Evolutionary conservation across 2,329 filamentous ascomycete genomes (phyloP).

Genomic region (Phaeosphaeria sp.): DNA sequence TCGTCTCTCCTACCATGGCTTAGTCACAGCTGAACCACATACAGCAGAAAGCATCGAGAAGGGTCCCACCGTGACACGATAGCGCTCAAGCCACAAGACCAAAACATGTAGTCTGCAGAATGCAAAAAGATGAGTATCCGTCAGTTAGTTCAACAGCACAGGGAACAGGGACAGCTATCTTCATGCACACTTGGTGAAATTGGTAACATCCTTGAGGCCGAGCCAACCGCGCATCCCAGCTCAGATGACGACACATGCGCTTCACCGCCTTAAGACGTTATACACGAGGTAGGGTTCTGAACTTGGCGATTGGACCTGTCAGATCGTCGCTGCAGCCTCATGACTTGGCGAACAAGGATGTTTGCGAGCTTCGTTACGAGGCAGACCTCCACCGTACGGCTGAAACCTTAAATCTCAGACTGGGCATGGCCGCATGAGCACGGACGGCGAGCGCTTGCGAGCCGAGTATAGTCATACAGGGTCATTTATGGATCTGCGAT

Average conservation of each 20-base stretch:
- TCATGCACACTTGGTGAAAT: background rate
- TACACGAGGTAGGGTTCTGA: background rate
- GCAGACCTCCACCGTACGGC: background rate
- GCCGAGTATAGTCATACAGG: background rate
- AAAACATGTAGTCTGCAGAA: too few species aligned
- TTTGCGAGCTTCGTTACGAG: background rate
- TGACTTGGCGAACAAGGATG: background rate
- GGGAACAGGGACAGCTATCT: background rate
- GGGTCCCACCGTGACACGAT: too few species aligned
- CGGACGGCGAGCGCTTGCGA: background rate
- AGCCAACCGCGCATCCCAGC: background rate
- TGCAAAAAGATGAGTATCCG: background rate
- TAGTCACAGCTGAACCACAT: too few species aligned
- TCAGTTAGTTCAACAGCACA: background rate
- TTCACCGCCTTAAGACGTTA: constrained; percentile 1
- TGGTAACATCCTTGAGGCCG: background rate
- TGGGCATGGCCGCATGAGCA: background rate
- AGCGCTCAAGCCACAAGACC: too few species aligned
- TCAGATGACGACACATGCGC: background rate
- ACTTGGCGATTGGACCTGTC: background rate
- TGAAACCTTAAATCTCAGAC: background rate
- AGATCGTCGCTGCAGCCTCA: background rate
- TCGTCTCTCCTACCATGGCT: too few species aligned
- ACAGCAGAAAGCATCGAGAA: too few species aligned
- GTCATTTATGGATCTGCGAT: background rate